A percentile compares a stretch with the other conserved stretches of the same genome.
Evolutionary conservation across 192 early-diverging fungal genomes (phyloP).

Genomic region (Umbelopsis vinacea): DNA sequence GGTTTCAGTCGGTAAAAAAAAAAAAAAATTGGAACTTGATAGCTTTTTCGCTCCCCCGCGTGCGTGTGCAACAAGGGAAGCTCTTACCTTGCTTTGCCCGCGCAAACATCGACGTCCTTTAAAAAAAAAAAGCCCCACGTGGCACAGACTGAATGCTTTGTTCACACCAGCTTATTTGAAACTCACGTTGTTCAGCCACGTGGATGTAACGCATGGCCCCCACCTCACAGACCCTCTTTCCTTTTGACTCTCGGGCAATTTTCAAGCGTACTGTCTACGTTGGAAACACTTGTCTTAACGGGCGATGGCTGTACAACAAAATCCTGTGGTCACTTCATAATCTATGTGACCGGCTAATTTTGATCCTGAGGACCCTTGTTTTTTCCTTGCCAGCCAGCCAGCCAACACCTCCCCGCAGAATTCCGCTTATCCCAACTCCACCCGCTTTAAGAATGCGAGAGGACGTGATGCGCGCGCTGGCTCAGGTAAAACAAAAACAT

Average conservation of each 20-base stretch:
- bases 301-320: neutral
- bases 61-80: neutral
- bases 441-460: neutral
- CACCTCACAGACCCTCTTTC: conserved; percentile 3
- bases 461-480: neutral
- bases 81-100: neutral
- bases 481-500: neutral
- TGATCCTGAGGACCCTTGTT: neutral
- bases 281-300: no score
- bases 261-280: no score
- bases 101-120: neutral
- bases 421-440: neutral
- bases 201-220: conserved; percentile 18
- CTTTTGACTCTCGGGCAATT: neutral
- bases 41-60: neutral
- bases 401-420: neutral
- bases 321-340: neutral
- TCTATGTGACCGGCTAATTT: neutral
- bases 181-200: conserved; percentile 17
- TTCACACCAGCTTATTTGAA: conserved; percentile 20
- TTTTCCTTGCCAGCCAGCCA: neutral
- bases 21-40: neutral
- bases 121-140: conserved; percentile 14
- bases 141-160: conserved; percentile 1
- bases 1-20: neutral